phyloP scores from a whole-genome alignment of 2,329 filamentous ascomycete species.

The Gnomoniopsis sp. region DNA sequence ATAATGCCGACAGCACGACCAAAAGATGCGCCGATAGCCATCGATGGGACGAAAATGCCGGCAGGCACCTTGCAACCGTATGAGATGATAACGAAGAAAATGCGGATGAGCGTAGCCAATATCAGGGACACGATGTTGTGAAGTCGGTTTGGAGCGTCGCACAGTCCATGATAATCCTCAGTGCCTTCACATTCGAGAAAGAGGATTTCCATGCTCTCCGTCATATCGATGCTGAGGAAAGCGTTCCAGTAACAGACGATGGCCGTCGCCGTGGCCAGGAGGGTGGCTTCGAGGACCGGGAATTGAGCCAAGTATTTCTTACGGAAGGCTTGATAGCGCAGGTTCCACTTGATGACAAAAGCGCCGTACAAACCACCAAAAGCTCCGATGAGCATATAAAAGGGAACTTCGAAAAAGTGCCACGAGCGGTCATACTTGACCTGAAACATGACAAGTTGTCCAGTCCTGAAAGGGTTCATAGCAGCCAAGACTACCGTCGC shows the following conservation, averaged over 20 bases:
- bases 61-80: slow-evolving; percentile 98
- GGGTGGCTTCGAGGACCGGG: slow-evolving; percentile 79
- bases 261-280: slow-evolving; percentile 79
- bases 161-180: slow-evolving; percentile 86
- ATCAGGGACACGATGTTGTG: slow-evolving; percentile 75
- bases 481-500: slow-evolving; percentile 88
- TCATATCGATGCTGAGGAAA: slow-evolving; percentile 96
- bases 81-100: slow-evolving; percentile 86
- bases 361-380: slow-evolving; percentile 95
- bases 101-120: slow-evolving; percentile 75
- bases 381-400: slow-evolving; percentile 86
- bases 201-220: slow-evolving; percentile 97
- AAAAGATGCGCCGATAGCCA: slow-evolving; percentile 95
- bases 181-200: slow-evolving; percentile 90
- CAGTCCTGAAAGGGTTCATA: slow-evolving; percentile 97
- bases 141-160: slow-evolving; percentile 73
- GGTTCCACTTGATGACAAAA: slow-evolving; percentile 97
- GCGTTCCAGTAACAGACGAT: slow-evolving; percentile 96
- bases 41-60: slow-evolving; percentile 96
- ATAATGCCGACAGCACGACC: slow-evolving; percentile 92
- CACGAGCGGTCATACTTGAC: slow-evolving; percentile 92
- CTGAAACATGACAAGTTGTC: slow-evolving; percentile 98
- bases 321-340: slow-evolving; percentile 84
- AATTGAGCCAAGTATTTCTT: slow-evolving; percentile 87
- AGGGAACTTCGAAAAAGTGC: slow-evolving; percentile 96